Percentiles rank a stretch among this genome's conserved stretches.
These are phyloP conservation scores for Pisolithus tinctorius DNA, from an alignment of 768 basidiomycete species.

Conservation along the genomic window DNA sequence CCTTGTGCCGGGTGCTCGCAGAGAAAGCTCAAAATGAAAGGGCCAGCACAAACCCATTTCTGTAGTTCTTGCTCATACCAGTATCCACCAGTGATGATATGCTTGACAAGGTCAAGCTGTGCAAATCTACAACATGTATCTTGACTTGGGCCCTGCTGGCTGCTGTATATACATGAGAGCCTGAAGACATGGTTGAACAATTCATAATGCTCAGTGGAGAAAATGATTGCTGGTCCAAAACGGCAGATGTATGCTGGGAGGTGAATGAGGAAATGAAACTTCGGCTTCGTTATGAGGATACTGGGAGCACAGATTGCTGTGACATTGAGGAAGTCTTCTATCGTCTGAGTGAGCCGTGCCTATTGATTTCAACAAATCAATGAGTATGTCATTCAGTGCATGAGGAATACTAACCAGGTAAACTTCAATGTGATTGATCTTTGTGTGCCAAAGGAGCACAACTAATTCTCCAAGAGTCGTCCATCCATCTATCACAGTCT, in stretches of 20 bases:
- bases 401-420: not conserved
- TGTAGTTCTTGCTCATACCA: too few species aligned
- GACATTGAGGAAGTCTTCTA: constrained; percentile 14
- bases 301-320: constrained; percentile 12
- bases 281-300: constrained; percentile 16
- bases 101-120: constrained; percentile 6
- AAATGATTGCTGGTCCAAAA: not conserved
- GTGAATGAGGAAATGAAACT: constrained; percentile 22
- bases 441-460: not conserved
- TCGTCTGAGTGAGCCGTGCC: constrained; percentile 2
- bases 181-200: not conserved
- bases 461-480: not conserved
- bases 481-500: constrained; percentile 5
- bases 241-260: constrained; percentile 2
- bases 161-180: not conserved
- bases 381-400: not conserved
- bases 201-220: not conserved
- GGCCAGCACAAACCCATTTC: too few species aligned
- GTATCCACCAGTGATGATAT: constrained; percentile 7
- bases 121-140: constrained; percentile 10
- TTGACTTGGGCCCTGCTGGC: constrained; percentile 14
- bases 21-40: too few species aligned
- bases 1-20: too few species aligned
- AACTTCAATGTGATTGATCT: not conserved
- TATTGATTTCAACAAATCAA: not conserved